A percentile compares a stretch with the other conserved stretches of the same genome.
phyloP scores from a whole-genome alignment of 2,329 filamentous ascomycete genomes.

The Fusarium buxicola region DNA sequence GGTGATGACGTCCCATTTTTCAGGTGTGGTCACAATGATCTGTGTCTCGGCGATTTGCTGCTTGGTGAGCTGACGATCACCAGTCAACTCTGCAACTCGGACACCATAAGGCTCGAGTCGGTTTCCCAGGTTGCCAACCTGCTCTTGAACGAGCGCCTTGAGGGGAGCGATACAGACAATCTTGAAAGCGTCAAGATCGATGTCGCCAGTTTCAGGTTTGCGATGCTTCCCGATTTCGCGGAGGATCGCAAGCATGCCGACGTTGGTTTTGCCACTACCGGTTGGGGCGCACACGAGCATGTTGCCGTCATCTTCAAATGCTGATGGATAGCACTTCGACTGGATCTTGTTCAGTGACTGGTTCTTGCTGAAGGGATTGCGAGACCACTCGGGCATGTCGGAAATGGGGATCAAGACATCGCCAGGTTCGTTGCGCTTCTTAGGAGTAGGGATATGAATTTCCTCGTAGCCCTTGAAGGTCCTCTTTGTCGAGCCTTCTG shows the following conservation, averaged over 20 bases:
- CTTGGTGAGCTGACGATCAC: slow-evolving; percentile 97
- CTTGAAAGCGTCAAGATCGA: slow-evolving; percentile 96
- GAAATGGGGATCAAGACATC: slow-evolving; percentile 86
- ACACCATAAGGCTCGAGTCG: slow-evolving; percentile 92
- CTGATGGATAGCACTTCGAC: slow-evolving; percentile 89
- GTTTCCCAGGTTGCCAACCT: slow-evolving; percentile 97
- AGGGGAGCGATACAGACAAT: slow-evolving; percentile 97
- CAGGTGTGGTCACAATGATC: slow-evolving; percentile 96
- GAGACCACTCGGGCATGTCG: slow-evolving; percentile 93
- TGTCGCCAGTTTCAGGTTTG: slow-evolving; percentile 88
- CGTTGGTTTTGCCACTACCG: slow-evolving; percentile 97
- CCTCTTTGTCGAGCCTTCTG: slow-evolving; percentile 93
- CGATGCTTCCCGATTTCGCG: slow-evolving; percentile 97
- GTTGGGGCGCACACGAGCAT: slow-evolving; percentile 98
- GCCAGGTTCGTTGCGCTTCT: slow-evolving; percentile 82
- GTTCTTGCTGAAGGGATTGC: slow-evolving; percentile 83
- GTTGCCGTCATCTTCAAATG: slow-evolving; percentile 94
- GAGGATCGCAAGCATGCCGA: slow-evolving; percentile 96
- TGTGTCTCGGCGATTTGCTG: slow-evolving; percentile 98
- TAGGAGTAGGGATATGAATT: slow-evolving; percentile 94
- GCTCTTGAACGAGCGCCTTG: slow-evolving; percentile 96
- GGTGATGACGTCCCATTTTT: slow-evolving; percentile 99
- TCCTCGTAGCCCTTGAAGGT: slow-evolving; percentile 99
- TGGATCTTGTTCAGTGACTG: slow-evolving; percentile 95
- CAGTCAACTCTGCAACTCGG: slow-evolving; percentile 93